These are phyloP conservation scores for Citrus maxima DNA, from an alignment of 345 rosid species.

Conservation along the genomic window DNA sequence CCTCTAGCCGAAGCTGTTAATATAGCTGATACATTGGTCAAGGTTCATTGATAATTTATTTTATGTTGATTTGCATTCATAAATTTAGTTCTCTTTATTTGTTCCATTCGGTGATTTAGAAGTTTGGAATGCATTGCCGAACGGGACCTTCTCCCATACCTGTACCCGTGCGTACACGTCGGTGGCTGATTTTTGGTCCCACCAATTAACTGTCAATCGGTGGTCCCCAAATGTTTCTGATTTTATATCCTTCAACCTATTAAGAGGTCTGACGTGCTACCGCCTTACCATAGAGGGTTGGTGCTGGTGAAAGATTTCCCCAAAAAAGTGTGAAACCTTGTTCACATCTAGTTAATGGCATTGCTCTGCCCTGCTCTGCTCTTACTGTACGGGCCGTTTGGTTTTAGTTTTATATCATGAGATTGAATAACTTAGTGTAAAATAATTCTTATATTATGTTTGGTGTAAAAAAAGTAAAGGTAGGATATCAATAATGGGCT, in stretches of 20 bases:
- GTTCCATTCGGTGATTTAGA: not conserved
- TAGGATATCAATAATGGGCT: no score
- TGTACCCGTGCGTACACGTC: not conserved
- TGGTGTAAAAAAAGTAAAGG: no score
- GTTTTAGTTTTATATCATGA: no score
- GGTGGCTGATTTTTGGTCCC: not conserved
- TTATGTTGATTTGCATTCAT: constrained; percentile 17
- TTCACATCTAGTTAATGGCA: not conserved
- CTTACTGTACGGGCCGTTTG: no score
- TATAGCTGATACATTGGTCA: constrained; percentile 37
- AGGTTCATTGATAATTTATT: constrained; percentile 31
- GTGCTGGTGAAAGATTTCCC: not conserved
- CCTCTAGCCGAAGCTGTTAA: constrained; percentile 36
- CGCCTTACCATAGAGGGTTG: not conserved
- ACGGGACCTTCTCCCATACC: not conserved
- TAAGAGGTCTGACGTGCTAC: not conserved
- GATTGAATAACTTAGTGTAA: no score
- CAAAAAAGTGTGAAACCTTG: no score
- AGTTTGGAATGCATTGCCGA: not conserved
- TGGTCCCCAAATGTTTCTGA: not conserved
- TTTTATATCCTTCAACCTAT: not conserved
- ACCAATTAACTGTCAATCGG: not conserved
- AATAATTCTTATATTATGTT: no score
- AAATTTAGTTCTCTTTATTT: not conserved
- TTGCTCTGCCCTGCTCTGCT: no score